Evolutionary conservation across 441 rosid species (phyloP).

Genomic region (Geranium incanum): DNA sequence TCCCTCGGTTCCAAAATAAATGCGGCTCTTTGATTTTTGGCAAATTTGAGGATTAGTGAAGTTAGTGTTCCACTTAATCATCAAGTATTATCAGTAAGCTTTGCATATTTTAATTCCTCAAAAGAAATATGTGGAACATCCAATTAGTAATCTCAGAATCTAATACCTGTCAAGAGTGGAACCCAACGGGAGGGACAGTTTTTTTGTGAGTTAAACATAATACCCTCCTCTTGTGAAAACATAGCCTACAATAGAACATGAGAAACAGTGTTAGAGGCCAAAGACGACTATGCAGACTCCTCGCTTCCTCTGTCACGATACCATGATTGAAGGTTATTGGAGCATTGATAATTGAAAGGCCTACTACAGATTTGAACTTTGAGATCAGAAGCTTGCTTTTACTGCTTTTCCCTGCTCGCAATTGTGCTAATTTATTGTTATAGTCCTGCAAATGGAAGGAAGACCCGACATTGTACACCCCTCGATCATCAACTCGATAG

Average conservation of each 20-base stretch:
- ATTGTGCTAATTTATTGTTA: conserved; percentile 74
- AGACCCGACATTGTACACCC: conserved; percentile 84
- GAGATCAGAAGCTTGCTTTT: conserved; percentile 88
- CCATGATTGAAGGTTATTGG: background rate
- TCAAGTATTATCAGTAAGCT: too few relatives aligned
- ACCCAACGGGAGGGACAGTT: conserved; percentile 69
- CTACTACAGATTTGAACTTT: conserved; percentile 52
- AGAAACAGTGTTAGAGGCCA: conserved; percentile 22
- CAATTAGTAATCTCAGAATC: conserved; percentile 12
- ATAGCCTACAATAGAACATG: conserved; percentile 45
- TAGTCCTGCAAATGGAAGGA: conserved; percentile 45
- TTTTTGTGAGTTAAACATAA: conserved; percentile 77
- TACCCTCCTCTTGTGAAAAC: conserved; percentile 92
- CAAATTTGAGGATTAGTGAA: too few relatives aligned
- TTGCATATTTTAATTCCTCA: too few relatives aligned
- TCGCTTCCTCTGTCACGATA: background rate
- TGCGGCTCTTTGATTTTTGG: background rate
- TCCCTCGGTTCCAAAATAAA: background rate
- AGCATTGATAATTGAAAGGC: background rate
- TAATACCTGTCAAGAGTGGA: conserved; percentile 82
- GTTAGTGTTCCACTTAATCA: too few relatives aligned
- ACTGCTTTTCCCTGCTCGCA: conserved; percentile 85
- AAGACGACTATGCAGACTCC: background rate
- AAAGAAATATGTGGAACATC: too few relatives aligned
- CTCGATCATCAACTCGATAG: conserved; percentile 75